Evolutionary conservation across 345 rosid genomes (phyloP), one percentile per base, ranked within the genome.

Genomic region (Combretum micranthum): DNA sequence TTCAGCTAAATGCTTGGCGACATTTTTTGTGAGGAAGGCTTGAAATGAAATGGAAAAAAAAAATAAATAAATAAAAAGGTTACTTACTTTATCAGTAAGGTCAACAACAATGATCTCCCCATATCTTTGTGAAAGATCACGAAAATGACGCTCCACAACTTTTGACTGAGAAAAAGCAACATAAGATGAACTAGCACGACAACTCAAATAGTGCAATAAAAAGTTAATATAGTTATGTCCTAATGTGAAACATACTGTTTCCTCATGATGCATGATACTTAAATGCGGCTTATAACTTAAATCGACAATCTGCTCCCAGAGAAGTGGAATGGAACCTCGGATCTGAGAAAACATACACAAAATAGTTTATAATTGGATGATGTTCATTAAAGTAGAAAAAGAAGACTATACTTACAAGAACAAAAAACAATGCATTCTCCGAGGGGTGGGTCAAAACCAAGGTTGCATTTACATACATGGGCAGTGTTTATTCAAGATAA

Each of bases 271-370:
- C 65, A 88, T 86, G 59, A 92, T 73, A 54, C 61, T 81, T 62
- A 92, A 89, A 42, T 15, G 75, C 68, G 98, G 98, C 69, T 86
- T 88, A 61, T 88, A 92, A 82, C 95, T 92, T 76, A 92, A 80
- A 74, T 92, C 98, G 64, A 88, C 98, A 61, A 88, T 92, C 73
- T 92, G 98, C 82, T 92, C 98, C 98, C 98, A 92, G 21, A 92
- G 89, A 64, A 92, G 86, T 55, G 98, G 98, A 70, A 92, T 83
- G 42, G 98, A 92, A 61, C 98, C 98, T 60, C 98, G 89, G 57
- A 86, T 69, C 98, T 92, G 83, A 48, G 65, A 44, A 61, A 59
- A 48, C 46, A 42, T 49, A 51, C 56, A 26, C 17, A 56, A 69
- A 57, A 42, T 50, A 64, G 23, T n/a, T 32, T n/a, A 42, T 53